These are phyloP conservation scores for Vitis vinifera DNA, from an alignment of 164 flowering plant species.

Conservation along the genomic window ASM3070453v1 NC_081819.1:16093001-16093500, in stretches of 20 bases:
- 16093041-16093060: not conserved
- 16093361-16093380: not conserved
- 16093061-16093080: not conserved
- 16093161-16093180: not conserved
- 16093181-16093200: no score
- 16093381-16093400: not conserved
- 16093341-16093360: not conserved
- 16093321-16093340: no score
- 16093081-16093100: not conserved
- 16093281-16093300: no score
- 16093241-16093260: no score
- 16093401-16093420: not conserved
- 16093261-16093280: no score
- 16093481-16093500: not conserved
- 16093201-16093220: no score
- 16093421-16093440: not conserved
- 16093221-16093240: no score
- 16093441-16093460: not conserved
- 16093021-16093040: not conserved
- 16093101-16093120: not conserved
- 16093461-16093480: not conserved
- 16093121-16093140: not conserved
- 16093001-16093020: not conserved
- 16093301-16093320: no score
- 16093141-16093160: not conserved